Conservation (phyloP, 164 flowering plant genomes). For the Sedum album region DNA sequence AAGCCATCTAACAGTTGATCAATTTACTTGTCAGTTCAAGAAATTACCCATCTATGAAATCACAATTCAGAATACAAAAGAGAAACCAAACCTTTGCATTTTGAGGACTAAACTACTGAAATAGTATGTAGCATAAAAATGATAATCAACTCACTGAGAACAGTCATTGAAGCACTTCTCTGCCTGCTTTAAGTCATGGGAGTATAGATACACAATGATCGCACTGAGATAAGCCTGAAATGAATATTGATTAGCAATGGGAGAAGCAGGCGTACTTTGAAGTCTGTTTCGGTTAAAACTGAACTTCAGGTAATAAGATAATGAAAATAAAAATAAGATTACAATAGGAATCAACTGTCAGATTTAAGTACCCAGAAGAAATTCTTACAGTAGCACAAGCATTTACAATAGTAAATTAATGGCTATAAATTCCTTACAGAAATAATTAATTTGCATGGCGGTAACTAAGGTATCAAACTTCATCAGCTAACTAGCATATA, state of each 20-base stretch:
- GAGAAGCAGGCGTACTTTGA: not conserved
- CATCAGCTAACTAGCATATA: not conserved
- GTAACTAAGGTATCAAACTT: not conserved
- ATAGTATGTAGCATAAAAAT: not conserved
- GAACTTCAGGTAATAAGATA: not conserved
- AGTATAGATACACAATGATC: constrained; percentile 76
- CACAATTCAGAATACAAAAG: not conserved
- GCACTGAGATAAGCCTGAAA: constrained; percentile 95
- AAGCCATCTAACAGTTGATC: not conserved
- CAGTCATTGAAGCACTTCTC: constrained; percentile 93
- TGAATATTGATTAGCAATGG: constrained; percentile 8
- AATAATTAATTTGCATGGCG: no score
- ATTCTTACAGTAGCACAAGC: not conserved
- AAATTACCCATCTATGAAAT: not conserved
- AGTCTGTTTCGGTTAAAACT: not conserved
- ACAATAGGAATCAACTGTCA: not conserved
- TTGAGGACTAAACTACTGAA: no score
- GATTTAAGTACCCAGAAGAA: not conserved
- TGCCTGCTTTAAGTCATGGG: constrained; percentile 80
- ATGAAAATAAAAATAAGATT: not conserved
- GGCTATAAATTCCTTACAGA: not conserved
- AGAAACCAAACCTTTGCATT: not conserved
- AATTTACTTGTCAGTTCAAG: not conserved
- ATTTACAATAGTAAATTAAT: not conserved
- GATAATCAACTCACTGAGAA: constrained; percentile 59